These are phyloP conservation scores for Tolypocladium ovalisporum DNA, from an alignment of 2,329 filamentous ascomycete genomes.

Conservation along the genomic window DNA sequence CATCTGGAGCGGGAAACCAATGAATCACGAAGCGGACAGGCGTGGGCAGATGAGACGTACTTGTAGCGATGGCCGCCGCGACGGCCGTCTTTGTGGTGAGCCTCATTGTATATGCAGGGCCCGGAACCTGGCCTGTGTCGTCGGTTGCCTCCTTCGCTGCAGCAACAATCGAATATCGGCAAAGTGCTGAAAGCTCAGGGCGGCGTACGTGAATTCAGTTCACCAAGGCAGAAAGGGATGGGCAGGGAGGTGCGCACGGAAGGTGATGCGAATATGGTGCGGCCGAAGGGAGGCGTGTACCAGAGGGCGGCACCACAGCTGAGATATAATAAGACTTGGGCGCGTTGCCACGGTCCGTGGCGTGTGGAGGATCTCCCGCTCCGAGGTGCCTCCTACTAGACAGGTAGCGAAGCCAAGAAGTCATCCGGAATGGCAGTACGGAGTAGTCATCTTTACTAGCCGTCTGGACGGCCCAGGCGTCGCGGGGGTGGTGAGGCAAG, in stretches of 20 bases:
- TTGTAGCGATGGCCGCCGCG: slow-evolving; percentile 5
- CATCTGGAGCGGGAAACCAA: slow-evolving; percentile 7
- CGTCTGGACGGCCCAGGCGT: neutral
- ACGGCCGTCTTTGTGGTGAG: neutral
- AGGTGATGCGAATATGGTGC: neutral
- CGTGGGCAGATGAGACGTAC: slow-evolving; percentile 5
- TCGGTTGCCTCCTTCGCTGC: neutral
- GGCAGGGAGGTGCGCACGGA: neutral
- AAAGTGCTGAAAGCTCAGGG: neutral
- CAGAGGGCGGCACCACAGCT: neutral
- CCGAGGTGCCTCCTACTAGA: neutral
- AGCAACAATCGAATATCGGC: neutral
- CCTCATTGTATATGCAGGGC: neutral
- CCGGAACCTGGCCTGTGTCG: neutral
- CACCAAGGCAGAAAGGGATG: too few relatives aligned
- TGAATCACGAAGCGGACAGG: neutral
- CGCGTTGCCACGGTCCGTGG: neutral
- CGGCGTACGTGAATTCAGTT: neutral
- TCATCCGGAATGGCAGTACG: neutral
- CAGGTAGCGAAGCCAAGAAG: too few relatives aligned
- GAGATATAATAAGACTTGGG: neutral
- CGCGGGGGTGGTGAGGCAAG: neutral
- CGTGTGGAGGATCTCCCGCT: neutral
- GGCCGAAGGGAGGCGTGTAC: neutral
- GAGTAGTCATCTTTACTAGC: neutral